A percentile compares a stretch with the other conserved stretches of the same genome.
phyloP scores from a whole-genome alignment of 805 yeast species.

The Candida cerambycidarum region DNA sequence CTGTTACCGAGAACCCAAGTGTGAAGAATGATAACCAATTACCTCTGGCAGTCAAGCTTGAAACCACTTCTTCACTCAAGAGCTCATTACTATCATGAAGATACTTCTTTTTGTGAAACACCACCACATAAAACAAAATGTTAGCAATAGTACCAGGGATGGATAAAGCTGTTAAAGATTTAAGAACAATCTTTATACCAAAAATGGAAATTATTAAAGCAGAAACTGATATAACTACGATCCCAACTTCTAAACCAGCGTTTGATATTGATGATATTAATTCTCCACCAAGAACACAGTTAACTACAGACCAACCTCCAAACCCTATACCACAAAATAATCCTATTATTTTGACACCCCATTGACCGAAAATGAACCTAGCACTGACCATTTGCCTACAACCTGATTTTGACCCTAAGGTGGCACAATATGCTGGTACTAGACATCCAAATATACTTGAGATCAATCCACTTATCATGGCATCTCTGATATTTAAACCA shows the following conservation, averaged over 20 bases:
- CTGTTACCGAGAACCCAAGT: conserved; percentile 44
- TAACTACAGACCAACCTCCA: conserved; percentile 40
- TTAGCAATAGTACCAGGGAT: conserved; percentile 30
- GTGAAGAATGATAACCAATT: conserved; percentile 38
- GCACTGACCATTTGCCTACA: conserved; percentile 40
- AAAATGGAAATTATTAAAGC: conserved; percentile 31
- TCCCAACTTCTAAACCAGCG: conserved; percentile 29
- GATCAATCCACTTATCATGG: conserved; percentile 30
- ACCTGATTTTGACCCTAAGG: conserved; percentile 40
- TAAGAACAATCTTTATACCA: conserved; percentile 31
- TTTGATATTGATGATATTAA: conserved; percentile 28
- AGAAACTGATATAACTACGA: conserved; percentile 26
- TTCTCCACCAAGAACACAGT: conserved; percentile 40
- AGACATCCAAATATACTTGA: conserved; percentile 32
- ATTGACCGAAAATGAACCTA: conserved; percentile 34
- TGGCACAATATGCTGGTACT: conserved; percentile 38
- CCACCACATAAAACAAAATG: conserved; percentile 32
- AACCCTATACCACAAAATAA: conserved; percentile 32
- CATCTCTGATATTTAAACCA: conserved; percentile 26
- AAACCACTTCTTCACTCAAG: conserved; percentile 18
- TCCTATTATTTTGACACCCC: conserved; percentile 34
- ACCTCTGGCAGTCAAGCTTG: conserved; percentile 23
- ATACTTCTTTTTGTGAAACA: conserved; percentile 22
- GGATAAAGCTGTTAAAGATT: conserved; percentile 28
- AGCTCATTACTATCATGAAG: conserved; percentile 20